Evolutionary conservation across 73 alveolate genomes (phyloP), one percentile per base, ranked within the genome.

Genomic region (Uronychia setigera): DNA sequence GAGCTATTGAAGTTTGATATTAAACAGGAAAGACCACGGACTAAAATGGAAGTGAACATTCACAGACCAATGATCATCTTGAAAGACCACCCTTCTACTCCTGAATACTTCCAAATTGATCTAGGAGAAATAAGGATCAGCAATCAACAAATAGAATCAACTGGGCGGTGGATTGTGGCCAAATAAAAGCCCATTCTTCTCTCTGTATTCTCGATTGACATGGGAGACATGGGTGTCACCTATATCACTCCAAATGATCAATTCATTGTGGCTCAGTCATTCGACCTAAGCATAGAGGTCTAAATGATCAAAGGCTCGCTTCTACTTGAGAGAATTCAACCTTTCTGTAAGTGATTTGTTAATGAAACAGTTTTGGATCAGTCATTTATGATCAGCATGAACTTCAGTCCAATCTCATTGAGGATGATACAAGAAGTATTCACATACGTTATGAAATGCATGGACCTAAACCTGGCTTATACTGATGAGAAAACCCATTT

Each of bases 391-490:
- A 77, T 89, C 57, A 26, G 29, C 35, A 59, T 89, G 1, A 74
- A 58, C 14, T 89, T 84, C 60, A 77, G 82, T 26, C 86, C 91
- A 5, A 31, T 89, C 1, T 19, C 29, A 26, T 31, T 79, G 87
- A 80, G 77, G 29, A 32, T 89, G 19, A 76, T 59, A 29, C 33
- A 32, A 33, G 81, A 84, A 28, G 86, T 77, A 27, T 89, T 84
- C 83, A 60, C 88, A 9, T 89, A 89, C 60, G 58, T 84, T 29
- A 79, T 89, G 67, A 58, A 85, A 29, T 83, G 92, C 33, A 26
- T 84, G 67, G 95, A 89, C 32, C 75, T 89, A 32, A 89, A 89
- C 32, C 32, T 89, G 14, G 81, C 82, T 57, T 89, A 78, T 60
- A 60, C 81, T 9, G 95, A 89, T 89, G 81, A 78, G 28, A 46